Percentiles rank a stretch among this genome's conserved stretches.
These are phyloP conservation scores for Colletotrichum falcatum DNA, from an alignment of 2,329 filamentous ascomycete species.

Conservation along the genomic window DNA sequence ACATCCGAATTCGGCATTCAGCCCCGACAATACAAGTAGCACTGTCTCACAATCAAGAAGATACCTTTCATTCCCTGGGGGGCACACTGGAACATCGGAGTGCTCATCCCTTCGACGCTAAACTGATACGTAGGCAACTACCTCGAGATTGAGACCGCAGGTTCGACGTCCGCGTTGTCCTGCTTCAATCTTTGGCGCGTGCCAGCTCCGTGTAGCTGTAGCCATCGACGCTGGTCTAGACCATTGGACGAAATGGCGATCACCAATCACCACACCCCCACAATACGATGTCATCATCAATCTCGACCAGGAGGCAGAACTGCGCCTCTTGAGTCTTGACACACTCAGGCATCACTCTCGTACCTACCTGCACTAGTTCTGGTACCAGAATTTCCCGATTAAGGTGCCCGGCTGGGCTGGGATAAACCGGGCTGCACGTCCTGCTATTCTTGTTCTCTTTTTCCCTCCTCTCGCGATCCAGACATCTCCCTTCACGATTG, in stretches of 20 bases:
- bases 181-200: background rate
- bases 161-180: too few species aligned
- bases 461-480: background rate
- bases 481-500: constrained; percentile 26
- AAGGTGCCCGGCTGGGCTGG: background rate
- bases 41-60: background rate
- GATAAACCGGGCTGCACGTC: background rate
- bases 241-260: background rate
- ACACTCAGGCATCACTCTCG: background rate
- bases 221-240: background rate
- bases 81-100: background rate
- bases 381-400: background rate
- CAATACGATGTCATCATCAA: background rate
- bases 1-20: constrained; percentile 5
- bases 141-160: background rate
- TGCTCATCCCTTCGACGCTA: too few species aligned
- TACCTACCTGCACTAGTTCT: background rate
- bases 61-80: background rate
- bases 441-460: too few species aligned
- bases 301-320: background rate
- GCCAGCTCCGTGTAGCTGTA: background rate
- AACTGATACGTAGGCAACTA: background rate
- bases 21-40: background rate
- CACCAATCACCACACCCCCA: background rate
- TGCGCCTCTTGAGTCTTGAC: background rate